Evolutionary conservation across 2,329 filamentous ascomycete species (phyloP), one percentile per base, ranked within the genome.

Genomic region (Periglandula ipomoeae): DNA sequence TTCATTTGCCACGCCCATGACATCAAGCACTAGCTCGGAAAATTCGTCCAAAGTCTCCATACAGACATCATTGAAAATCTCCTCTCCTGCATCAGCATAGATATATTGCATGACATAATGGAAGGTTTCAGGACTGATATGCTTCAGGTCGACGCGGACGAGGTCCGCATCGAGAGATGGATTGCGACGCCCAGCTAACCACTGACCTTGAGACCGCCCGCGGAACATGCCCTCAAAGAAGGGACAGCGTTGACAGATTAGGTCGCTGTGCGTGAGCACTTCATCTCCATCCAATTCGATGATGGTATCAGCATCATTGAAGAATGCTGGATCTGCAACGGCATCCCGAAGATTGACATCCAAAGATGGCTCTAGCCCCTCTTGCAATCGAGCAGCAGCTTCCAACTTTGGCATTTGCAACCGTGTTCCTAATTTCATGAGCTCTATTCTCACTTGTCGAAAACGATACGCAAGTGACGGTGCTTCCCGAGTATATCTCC

Each of bases 151-250:
- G 39, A 98, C 82, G 34, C 73, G 75, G 49, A 95, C 71, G 59
- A 53, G 74, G 56, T 60, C 60, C 51, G 67, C 54, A 2, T 58
- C 46, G 5, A 59, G 57, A 41, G 62, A 57, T 5, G 58, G 61
- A 46, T 76, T 69, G n/a, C 81, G 79, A 47, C 89, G 79, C 27
- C 78, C 77, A 44, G 82, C 76, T 19, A 98, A 74, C 93, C 93
- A 98, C 56, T 79, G 79, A 1, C 93, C 93, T 37, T 78, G 77
- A 7, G 93, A 88, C 39, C 89, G 83, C n/a, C 93, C 93, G 57
- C 87, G 76, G 65, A 96, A 97, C 39, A 98, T 74, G 1, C 86
- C 87, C 53, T 91, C 75, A 55, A 98, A 98, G 73, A 96, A 98
- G 0, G 89, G 89, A 58, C 90, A 96, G 55, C 93, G 76, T 58